Conservation (phyloP, 1,139 yeast genomes). For the Lodderomyces jiufengensis region DNA sequence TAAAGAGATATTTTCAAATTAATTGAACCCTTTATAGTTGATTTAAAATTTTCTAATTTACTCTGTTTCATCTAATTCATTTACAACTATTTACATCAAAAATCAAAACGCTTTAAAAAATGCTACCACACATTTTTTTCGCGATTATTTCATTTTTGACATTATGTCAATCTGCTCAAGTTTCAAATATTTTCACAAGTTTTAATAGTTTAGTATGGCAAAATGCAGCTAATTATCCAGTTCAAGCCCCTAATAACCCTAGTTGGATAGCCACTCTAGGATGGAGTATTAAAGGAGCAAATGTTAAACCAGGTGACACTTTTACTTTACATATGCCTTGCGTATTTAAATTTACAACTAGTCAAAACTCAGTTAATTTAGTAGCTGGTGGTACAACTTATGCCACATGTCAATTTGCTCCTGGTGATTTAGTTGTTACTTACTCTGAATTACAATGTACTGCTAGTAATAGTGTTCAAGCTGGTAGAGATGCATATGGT, state of each 20-base stretch:
- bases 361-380: slow-evolving; percentile 16
- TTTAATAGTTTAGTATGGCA: slow-evolving; percentile 15
- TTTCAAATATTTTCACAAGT: slow-evolving; percentile 19
- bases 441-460: slow-evolving; percentile 26
- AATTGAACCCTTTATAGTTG: too few species aligned
- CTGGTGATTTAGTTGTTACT: slow-evolving; percentile 23
- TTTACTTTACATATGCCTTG: slow-evolving; percentile 29
- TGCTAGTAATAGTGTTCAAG: slow-evolving; percentile 14
- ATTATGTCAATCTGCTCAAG: slow-evolving; percentile 7
- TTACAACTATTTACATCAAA: too few species aligned
- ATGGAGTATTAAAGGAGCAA: slow-evolving; percentile 23
- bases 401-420: slow-evolving; percentile 25
- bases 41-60: too few species aligned
- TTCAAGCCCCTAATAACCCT: slow-evolving; percentile 16
- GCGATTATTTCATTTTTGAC: too few species aligned
- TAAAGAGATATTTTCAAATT: too few species aligned
- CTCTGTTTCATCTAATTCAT: too few species aligned
- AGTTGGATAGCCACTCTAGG: slow-evolving; percentile 24
- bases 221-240: slow-evolving; percentile 8
- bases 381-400: slow-evolving; percentile 16
- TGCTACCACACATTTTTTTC: too few species aligned
- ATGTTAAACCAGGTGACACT: slow-evolving; percentile 27
- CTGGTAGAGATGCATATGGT: slow-evolving; percentile 19
- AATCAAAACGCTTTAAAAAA: too few species aligned
- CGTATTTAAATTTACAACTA: slow-evolving; percentile 28